Evolutionary conservation across 495 filamentous ascomycete genomes (phyloP), one percentile per base, ranked within the genome.

Genomic region (Filosporella fistucella): DNA sequence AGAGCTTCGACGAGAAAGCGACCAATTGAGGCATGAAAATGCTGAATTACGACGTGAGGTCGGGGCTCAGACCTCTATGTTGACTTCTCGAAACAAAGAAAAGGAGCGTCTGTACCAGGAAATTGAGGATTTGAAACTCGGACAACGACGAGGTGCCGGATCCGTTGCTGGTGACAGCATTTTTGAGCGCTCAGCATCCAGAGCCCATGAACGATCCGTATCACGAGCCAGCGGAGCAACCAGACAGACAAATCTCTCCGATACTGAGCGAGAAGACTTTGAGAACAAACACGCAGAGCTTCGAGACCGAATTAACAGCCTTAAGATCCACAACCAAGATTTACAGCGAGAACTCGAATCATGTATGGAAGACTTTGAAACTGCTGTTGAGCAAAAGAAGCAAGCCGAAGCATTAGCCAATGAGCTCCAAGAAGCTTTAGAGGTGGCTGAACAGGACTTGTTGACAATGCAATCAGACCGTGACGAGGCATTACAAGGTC

Each of bases 11-110:
- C 63, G 66, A 10, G 86, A 91, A 56, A 72, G 80, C 34, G 85
- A 88, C 37, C 82, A 91, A 50, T 70, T 96, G 22, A 83, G 86
- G 39, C 88, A 90, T 53, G 93, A 97, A 60, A 97, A 96, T 56
- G 88, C 89, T 11, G 91, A 96, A 59, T 69, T 98, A 13, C 79
- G 88, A 26, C 84, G 91, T 37, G 91, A 97, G 62, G 85, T 97
- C 22, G 88, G 89, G 47, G 93, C 94, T 10, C 93, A 98, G 63
- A 94, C 90, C 0, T 95, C 90, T 0, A 98, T 97, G 91, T 80
- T 98, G 7, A 96, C 94, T 4, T 96, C 93, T 25, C 78, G 93
- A 6, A 96, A 97, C 56, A 81, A 89, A 25, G 93, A 98, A 62
- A 91, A 93, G 59, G 91, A 96, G 56, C 84, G 90, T 3, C 73